Base-by-base conservation (phyloP, 768 basidiomycete genomes). In the Naganishia vaughanmartiniae region DNA sequence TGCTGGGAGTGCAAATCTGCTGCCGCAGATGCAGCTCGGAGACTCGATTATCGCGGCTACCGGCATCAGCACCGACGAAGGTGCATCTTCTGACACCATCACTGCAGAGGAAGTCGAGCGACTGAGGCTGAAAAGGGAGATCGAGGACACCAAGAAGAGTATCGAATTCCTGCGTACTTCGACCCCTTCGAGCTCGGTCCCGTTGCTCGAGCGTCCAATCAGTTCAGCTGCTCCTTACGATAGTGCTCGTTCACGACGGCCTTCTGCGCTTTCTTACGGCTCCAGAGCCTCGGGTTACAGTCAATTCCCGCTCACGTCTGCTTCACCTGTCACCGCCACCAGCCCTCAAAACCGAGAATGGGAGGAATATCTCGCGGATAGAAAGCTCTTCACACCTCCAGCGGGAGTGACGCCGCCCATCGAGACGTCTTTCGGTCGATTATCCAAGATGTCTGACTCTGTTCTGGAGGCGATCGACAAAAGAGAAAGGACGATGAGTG, bases 281-380 rank as follows among this genome's bases (percentile, higher is more conserved):
- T 63, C 60, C 11, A n/a, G 60, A 63, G 36, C 19, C 11, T 63
- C 60, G 2, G 26, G 17, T 26, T 63, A 45, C 28, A 34, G 60
- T 6, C 60, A 42, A 26, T n/a, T 63, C 10, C 33, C 57, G n/a
- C 57, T 36, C 34, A 58, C 30, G 10, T 36, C 54, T 3, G 17
- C 45, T 33, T n/a, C 68, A 36, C 46, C 30, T n/a, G 14, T 60
- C 17, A 36, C 53, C 46, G 39, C 28, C 33, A 19, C 45, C 11
- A 36, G 57, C 1, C 28, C 42, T 17, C 15, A 53, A 10, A 54
- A 66, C 39, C 51, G 65, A 66, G 68, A 69, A 17, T 96, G 93
- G 93, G 90, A 94, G 72, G 82, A 85, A 54, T 95, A 96, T 79
- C 85, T 93, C 58, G 87, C 87, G 54, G 91, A 94, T 60, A 87